Percentiles rank a stretch among this genome's conserved stretches.
Conservation (phyloP, 306 rosid species). For the Corylus americana region DNA sequence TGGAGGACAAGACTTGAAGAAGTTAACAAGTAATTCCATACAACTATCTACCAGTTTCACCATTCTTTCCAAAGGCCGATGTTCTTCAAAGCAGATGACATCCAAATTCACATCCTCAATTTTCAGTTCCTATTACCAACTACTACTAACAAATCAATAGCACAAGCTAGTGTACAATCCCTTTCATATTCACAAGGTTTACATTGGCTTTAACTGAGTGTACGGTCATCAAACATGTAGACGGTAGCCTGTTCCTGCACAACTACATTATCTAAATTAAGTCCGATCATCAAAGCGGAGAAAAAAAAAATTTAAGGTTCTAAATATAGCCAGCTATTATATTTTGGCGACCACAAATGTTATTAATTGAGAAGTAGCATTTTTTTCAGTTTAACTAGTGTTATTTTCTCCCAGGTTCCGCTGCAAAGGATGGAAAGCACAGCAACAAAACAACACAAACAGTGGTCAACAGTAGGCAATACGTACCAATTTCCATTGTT, state of each 20-base stretch:
- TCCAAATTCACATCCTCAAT: constrained; percentile 45
- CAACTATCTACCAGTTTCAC: constrained; percentile 43
- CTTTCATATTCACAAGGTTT: constrained; percentile 67
- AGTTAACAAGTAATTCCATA: constrained; percentile 33
- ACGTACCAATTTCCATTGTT: constrained; percentile 36
- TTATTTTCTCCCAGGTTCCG: background rate
- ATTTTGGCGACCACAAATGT: background rate
- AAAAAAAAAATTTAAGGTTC: background rate
- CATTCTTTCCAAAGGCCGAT: constrained; percentile 34
- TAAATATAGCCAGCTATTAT: constrained; percentile 5
- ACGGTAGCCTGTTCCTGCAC: constrained; percentile 57
- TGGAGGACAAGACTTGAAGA: constrained; percentile 6
- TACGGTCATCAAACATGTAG: constrained; percentile 34
- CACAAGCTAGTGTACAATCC: constrained; percentile 65
- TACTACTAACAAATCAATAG: constrained; percentile 63
- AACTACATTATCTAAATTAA: constrained; percentile 10
- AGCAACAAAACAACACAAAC: background rate
- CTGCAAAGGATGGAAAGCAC: background rate
- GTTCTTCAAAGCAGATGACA: constrained; percentile 40
- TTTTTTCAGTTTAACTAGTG: background rate
- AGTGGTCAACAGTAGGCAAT: constrained; percentile 9
- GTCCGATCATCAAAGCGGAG: background rate
- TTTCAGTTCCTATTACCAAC: constrained; percentile 43
- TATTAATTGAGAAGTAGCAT: no score
- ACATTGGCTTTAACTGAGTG: constrained; percentile 31